Evolutionary conservation across 2,329 filamentous ascomycete genomes (phyloP).

Genomic region (Colletotrichum salicis): DNA sequence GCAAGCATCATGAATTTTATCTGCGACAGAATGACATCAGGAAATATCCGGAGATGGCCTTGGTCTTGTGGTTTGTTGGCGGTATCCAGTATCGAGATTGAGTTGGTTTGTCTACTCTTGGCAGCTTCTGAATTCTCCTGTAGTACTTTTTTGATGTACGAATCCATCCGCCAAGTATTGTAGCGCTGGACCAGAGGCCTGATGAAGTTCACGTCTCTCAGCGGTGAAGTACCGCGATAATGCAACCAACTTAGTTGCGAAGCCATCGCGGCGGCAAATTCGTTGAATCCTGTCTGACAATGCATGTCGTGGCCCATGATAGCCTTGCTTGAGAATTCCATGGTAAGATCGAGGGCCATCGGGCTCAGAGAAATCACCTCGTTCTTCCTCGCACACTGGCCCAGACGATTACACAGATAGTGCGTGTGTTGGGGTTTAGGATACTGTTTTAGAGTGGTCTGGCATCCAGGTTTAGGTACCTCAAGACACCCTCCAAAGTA

Average conservation of each 20-base stretch:
- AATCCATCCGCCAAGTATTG: constrained; percentile 20
- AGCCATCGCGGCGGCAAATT: constrained; percentile 17
- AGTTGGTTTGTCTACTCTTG: not conserved
- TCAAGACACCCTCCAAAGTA: no score
- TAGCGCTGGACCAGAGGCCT: constrained; percentile 12
- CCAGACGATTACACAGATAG: no score
- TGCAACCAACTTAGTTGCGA: constrained; percentile 17
- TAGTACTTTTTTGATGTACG: constrained; percentile 13
- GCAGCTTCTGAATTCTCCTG: not conserved
- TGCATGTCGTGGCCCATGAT: constrained; percentile 22
- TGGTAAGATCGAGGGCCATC: constrained; percentile 7
- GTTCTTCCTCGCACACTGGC: not conserved
- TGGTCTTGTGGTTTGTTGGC: not conserved
- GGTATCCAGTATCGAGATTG: not conserved
- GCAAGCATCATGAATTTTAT: constrained; percentile 47
- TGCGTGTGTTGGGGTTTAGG: no score
- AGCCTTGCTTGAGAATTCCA: constrained; percentile 23
- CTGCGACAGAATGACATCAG: constrained; percentile 34
- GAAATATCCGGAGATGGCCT: not conserved
- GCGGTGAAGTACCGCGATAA: constrained; percentile 8
- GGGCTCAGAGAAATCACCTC: constrained; percentile 1
- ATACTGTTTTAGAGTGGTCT: no score
- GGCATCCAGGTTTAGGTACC: no score
- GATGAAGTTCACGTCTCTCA: constrained; percentile 17
- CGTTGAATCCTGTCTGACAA: constrained; percentile 13